Evolutionary conservation across 371 early-diverging fungal genomes (phyloP).

Genomic region (Gilbertella persicaria): DNA sequence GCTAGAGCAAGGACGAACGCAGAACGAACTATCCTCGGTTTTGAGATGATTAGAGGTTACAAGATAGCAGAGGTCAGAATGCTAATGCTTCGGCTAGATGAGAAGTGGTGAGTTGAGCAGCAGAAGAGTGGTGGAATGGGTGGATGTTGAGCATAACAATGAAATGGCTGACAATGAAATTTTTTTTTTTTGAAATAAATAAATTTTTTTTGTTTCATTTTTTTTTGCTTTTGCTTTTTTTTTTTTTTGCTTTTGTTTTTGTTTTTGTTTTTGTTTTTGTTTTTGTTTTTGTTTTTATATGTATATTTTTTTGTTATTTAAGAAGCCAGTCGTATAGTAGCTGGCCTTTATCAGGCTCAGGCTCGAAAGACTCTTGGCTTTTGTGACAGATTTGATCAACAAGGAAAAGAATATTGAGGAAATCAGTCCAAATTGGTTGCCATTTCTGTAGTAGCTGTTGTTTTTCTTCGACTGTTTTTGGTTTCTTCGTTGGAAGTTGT

Average conservation of each 20-base stretch:
- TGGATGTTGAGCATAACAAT: too few relatives aligned
- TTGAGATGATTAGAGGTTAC: too few relatives aligned
- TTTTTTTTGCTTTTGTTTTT: too few relatives aligned
- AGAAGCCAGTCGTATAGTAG: background rate
- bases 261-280: background rate
- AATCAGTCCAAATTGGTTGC: conserved; percentile 1
- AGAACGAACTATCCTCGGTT: too few relatives aligned
- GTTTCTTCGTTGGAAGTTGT: background rate
- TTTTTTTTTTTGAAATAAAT: too few relatives aligned
- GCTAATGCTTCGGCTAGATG: too few relatives aligned
- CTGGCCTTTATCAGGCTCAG: background rate
- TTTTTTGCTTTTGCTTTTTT: too few relatives aligned
- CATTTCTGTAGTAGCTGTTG: background rate
- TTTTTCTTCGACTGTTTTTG: background rate
- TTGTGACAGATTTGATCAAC: background rate
- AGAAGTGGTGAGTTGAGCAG: too few relatives aligned
- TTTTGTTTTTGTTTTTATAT: background rate
- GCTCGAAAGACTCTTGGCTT: background rate
- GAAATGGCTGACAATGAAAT: background rate
- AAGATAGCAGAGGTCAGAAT: too few relatives aligned
- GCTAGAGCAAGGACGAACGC: too few relatives aligned
- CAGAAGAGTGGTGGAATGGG: too few relatives aligned
- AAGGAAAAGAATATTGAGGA: background rate
- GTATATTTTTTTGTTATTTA: background rate
- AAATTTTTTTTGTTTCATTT: too few relatives aligned